Conservation (phyloP, 1,284 basidiomycete genomes). For the Somion occarium region DNA sequence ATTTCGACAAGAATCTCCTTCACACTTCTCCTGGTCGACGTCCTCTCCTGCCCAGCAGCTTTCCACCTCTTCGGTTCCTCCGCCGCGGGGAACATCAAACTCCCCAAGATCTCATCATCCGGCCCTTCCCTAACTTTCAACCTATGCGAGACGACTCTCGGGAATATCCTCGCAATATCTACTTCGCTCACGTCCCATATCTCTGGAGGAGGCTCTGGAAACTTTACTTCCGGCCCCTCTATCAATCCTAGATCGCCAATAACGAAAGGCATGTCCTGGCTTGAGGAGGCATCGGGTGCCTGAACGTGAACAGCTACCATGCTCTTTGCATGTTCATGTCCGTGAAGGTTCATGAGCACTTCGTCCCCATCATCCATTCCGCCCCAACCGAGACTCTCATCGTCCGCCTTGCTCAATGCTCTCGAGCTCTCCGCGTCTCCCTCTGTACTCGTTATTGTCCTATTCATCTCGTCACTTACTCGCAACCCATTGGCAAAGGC, state of each 20-base stretch:
- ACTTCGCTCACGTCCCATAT: slow-evolving; percentile 63
- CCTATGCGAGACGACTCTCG: slow-evolving; percentile 66
- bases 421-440: not conserved
- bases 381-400: slow-evolving; percentile 7
- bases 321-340: not conserved
- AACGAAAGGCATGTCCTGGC: not conserved
- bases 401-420: slow-evolving; percentile 1
- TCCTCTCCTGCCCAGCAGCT: slow-evolving; percentile 15
- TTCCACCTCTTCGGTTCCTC: slow-evolving; percentile 3
- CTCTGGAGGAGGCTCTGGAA: slow-evolving; percentile 13
- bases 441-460: slow-evolving; percentile 6
- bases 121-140: slow-evolving; percentile 62
- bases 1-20: slow-evolving; percentile 58
- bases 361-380: slow-evolving; percentile 1
- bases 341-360: slow-evolving; percentile 2
- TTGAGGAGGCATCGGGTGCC: slow-evolving; percentile 2
- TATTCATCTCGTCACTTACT: not conserved
- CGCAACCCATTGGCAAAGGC: not conserved
- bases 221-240: slow-evolving; percentile 1
- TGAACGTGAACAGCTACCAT: slow-evolving; percentile 2
- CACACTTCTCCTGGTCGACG: slow-evolving; percentile 32
- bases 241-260: not conserved
- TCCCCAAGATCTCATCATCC: slow-evolving; percentile 60
- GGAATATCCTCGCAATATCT: slow-evolving; percentile 65
- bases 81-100: slow-evolving; percentile 43